Evolutionary conservation across 768 basidiomycete species (phyloP).

Genomic region (Macrolepiota dolichaula): DNA sequence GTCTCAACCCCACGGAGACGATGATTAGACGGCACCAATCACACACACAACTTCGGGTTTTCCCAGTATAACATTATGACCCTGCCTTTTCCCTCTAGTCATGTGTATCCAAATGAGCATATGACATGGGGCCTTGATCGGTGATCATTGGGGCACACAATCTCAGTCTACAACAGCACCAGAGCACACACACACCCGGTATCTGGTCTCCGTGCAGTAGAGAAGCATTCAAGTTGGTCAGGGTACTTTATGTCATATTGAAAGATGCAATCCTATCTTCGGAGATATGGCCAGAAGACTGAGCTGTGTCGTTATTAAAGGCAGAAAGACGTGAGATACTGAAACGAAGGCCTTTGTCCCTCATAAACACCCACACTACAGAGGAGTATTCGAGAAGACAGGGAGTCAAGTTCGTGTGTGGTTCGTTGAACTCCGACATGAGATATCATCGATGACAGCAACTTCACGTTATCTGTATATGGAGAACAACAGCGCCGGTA

Average conservation of each 20-base stretch:
- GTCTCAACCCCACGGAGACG: not conserved
- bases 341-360: not conserved
- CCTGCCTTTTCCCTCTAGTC: not conserved
- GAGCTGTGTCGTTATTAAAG: not conserved
- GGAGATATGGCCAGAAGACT: slow-evolving; percentile 2
- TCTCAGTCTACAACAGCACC: not conserved
- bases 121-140: not conserved
- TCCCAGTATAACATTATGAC: not conserved
- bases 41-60: not conserved
- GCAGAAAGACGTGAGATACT: not conserved
- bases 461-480: not conserved
- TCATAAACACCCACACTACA: not conserved
- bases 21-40: not conserved
- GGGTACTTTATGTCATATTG: not conserved
- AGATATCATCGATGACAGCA: not conserved
- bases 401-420: not conserved
- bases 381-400: not conserved
- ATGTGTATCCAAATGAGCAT: not conserved
- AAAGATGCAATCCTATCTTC: not conserved
- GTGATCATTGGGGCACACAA: not conserved
- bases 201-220: not conserved
- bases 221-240: not conserved
- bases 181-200: not conserved
- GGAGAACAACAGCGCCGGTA: not conserved
- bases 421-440: not conserved